Evolutionary conservation across 352 stramenopile genomes (phyloP).

Genomic region (Phytophthora gonapodyides): DNA sequence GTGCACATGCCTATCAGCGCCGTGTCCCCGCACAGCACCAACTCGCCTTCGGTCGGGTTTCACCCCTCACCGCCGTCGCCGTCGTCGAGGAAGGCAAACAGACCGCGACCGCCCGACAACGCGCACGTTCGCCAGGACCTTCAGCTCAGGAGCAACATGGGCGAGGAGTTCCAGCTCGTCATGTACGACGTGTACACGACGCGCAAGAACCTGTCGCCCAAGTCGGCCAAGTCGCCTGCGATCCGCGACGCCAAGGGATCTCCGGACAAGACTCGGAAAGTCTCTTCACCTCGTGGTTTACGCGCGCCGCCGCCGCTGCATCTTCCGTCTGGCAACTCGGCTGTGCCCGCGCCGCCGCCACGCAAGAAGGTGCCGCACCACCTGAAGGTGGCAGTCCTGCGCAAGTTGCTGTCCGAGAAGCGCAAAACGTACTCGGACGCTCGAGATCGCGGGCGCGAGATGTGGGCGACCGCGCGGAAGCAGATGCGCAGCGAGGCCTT

Average conservation of each 20-base stretch:
- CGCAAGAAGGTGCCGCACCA: conserved; percentile 56
- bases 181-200: conserved; percentile 67
- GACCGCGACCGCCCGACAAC: conserved; percentile 8
- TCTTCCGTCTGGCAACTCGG: conserved; percentile 4
- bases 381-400: conserved; percentile 57
- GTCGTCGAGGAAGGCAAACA: conserved; percentile 5
- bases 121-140: conserved; percentile 30
- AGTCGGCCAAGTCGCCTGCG: conserved; percentile 5
- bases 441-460: conserved; percentile 42
- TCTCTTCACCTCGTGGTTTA: neutral
- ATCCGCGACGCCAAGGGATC: neutral
- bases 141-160: conserved; percentile 46
- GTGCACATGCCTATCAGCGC: conserved; percentile 44
- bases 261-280: neutral
- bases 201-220: conserved; percentile 19
- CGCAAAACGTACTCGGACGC: conserved; percentile 53
- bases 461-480: conserved; percentile 55
- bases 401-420: conserved; percentile 65
- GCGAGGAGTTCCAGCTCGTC: conserved; percentile 58
- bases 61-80: conserved; percentile 6
- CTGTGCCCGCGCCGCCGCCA: conserved; percentile 12
- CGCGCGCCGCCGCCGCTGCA: conserved; percentile 5
- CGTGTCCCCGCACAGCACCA: conserved; percentile 9
- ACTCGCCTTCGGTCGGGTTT: conserved; percentile 8
- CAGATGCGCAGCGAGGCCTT: conserved; percentile 63